Evolutionary conservation across 768 basidiomycete genomes (phyloP), one percentile per base, ranked within the genome.

Genomic region (Galerina marginata): DNA sequence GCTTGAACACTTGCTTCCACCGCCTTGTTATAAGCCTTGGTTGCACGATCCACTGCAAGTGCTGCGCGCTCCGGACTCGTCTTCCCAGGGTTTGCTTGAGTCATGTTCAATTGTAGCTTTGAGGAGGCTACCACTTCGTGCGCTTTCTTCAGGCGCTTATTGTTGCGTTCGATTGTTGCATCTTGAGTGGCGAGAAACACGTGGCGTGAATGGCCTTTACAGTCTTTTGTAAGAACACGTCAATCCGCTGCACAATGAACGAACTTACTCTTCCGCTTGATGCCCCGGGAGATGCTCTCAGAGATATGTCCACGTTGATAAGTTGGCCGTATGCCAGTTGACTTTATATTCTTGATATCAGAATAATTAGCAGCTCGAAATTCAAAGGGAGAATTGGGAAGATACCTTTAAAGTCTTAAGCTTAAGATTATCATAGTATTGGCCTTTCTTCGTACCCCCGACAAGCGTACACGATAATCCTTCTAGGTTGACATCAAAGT

Each of bases 401-500:
- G n/a, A n/a, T n/a, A n/a, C n/a, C n/a, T n/a, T n/a, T n/a, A n/a
- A n/a, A n/a, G 62, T 63, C 23, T 50, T 59, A 11, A 49, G 16
- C 26, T 63, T 63, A 6, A 59, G 36, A 9, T 5, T 33, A 47
- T 63, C 58, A 26, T 59, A 63, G 12, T 52, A 39, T 9, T 36
- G 48, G 4, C 54, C 62, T 49, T 59, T 63, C 9, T 47, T 33
- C 0, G 59, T 15, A 2, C 63, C 60, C 6, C 63, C 60, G 33
- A 58, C 33, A 0, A 65, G 49, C 2, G 63, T 65, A n/a, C 63
- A 65, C 1, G 46, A 23, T 23, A 55, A 14, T 1, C 74, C 74
- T 40, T 75, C 72, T 0, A 56, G 59, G 42, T 75, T 74, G 1
- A 71, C 62, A 33, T 75, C 66, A 0, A 62, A 51, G 56, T 75